Base-by-base conservation (phyloP, 2,329 filamentous ascomycete species). In the Colletotrichum agaves region DNA sequence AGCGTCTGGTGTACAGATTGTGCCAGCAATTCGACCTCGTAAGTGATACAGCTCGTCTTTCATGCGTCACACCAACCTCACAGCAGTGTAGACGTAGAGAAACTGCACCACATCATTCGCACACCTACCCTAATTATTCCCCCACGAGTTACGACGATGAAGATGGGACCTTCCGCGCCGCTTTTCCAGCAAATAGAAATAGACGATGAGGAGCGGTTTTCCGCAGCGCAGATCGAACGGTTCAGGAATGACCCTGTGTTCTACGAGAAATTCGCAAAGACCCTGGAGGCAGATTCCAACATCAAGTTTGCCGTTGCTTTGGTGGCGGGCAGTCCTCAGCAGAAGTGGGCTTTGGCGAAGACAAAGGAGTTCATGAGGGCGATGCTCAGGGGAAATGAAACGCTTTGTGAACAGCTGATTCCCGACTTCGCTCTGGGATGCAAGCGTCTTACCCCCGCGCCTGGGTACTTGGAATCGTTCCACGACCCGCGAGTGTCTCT, bases 1-100 rank as follows among this genome's bases (percentile, higher is more conserved):
- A 6, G 80, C 85, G 17, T 85, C 84, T 0, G 86, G 84, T 0
- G 80, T 88, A 13, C 86, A 88, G 69, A 77, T 88, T 23, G 73
- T 87, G 8, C 82, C 85, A 1, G 79, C 81, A 33, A 81, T 88
- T n/a, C 81, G 82, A 56, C 77, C 78, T 71, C 74, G 80, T 83
- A 69, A 71, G 77, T 60, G 21, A 17, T 12, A 46, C n/a, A 27
- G 11, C n/a, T 60, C 37, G 10, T 21, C 13, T 3, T 49, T 37
- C 5, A 17, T 17, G 2, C 15, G 31, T 21, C 41, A 15, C 58
- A 41, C 37, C 3, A 19, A 10, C 13, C 69, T 67, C 27, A 69
- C 64, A 74, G 80, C 46, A 11, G 73, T 35, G 11, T 13, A 80
- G 78, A 76, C 33, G 78, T 80, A 47, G 77, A 77, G 55, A 76